Conservation (phyloP, 169 alveolate genomes). For the Plasmodium relictum region DNA sequence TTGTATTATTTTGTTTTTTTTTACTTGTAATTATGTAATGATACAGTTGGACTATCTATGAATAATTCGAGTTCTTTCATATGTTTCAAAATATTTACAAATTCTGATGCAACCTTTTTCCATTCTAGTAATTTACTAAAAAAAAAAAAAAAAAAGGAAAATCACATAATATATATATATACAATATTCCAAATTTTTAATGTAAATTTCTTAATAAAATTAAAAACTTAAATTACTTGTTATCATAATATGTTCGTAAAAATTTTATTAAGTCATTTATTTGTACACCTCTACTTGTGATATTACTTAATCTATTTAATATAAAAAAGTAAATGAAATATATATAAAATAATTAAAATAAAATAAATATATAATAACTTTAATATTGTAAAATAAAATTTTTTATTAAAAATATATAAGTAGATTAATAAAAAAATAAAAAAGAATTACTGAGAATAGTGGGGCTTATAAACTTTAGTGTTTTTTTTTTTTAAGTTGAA, state of each 20-base stretch:
- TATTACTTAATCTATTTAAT: slow-evolving; percentile 20
- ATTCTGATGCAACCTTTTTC: slow-evolving; percentile 73
- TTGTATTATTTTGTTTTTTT: background rate
- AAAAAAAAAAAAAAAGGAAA: background rate
- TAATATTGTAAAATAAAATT: background rate
- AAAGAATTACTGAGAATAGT: slow-evolving; percentile 25
- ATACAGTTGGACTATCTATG: slow-evolving; percentile 49
- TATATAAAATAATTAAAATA: no score
- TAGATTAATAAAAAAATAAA: background rate
- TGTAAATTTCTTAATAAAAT: background rate
- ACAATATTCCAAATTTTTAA: background rate
- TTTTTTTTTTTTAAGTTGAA: background rate
- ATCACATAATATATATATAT: background rate
- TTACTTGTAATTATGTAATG: slow-evolving; percentile 62
- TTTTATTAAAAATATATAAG: background rate
- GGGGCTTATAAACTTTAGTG: slow-evolving; percentile 46
- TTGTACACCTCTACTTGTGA: slow-evolving; percentile 54
- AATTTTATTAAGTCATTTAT: slow-evolving; percentile 50
- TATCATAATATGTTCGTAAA: slow-evolving; percentile 74
- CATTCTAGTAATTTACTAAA: slow-evolving; percentile 65
- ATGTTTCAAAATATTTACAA: slow-evolving; percentile 42
- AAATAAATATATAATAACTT: background rate
- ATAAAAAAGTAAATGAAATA: background rate
- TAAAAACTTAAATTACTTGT: slow-evolving; percentile 28
- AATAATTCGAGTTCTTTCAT: slow-evolving; percentile 64